Base-by-base conservation (phyloP, 176 grass and related monocot species). In the Rhynchospora tenuis region DNA sequence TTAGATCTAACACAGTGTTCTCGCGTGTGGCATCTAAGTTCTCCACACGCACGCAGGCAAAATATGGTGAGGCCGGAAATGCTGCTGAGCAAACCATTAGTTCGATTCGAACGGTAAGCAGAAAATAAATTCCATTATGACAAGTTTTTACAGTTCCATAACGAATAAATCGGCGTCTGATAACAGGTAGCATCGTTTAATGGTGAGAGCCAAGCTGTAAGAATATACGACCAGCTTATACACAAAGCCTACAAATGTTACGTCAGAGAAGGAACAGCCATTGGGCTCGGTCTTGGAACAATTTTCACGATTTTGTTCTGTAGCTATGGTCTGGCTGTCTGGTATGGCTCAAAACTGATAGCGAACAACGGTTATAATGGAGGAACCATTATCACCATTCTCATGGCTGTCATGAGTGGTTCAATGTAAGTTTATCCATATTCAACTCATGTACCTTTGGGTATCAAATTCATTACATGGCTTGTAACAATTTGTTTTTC, bases 131-230 rank as follows among this genome's bases (percentile, higher is more conserved):
- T 64, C 48, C 23, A 59, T 67, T 1, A 59, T 85, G 26, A 6
- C 22, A n/a, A 44, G 5, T 73, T 14, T 24, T 73, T 24, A 26
- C 1, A 9, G 11, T 50, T 73, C 15, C n/a, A 65, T 61, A 1
- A 31, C 26, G 68, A 59, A 15, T 64, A 71, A 46, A 71, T 9
- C 31, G 84, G 19, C 22, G 73, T 85, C 81, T 89, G 10, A 73
- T 79, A 57, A 58, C 84, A 97, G 94, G 94, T 94, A 47, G 92
- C 83, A 47, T 94, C 94, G 50, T 97, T 92, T 72, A 94, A 72
- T 38, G 90, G 92, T 0, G 94, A 97, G 85, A 90, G 89, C 28
- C 57, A 84, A 81, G 92, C 90, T 63, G 84, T 92, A 83, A 66
- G 2, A 52, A 80, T 31, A 8, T 97, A 97, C 85, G 89, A 92